phyloP scores from a whole-genome alignment of 768 basidiomycete genomes.

The Boletus edulis region DNA sequence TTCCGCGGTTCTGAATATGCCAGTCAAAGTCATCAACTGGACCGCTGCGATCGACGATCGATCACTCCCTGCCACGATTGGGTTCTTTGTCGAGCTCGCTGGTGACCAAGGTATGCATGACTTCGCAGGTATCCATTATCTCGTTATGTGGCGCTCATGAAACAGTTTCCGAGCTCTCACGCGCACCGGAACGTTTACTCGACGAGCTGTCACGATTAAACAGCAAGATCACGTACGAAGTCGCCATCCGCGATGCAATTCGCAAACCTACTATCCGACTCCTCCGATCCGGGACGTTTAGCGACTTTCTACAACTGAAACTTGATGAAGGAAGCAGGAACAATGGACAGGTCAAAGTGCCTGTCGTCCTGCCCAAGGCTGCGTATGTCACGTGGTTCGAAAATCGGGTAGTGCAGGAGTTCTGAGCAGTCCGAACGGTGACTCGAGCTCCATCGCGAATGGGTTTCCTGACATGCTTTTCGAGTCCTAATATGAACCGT shows the following conservation, averaged over 20 bases:
- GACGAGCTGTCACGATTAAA: neutral
- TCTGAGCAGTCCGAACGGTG: slow-evolving; percentile 3
- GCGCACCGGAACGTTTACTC: slow-evolving; percentile 3
- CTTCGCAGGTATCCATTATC: neutral
- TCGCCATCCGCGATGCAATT: no score
- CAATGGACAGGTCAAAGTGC: slow-evolving; percentile 22
- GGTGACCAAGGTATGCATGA: slow-evolving; percentile 2
- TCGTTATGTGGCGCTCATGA: neutral
- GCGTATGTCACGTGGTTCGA: slow-evolving; percentile 11
- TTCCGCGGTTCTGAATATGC: neutral
- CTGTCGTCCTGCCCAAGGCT: slow-evolving; percentile 16
- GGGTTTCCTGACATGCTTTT: no score
- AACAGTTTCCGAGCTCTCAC: neutral
- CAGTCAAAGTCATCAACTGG: slow-evolving; percentile 10
- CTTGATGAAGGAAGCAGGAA: slow-evolving; percentile 5
- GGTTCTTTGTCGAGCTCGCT: slow-evolving; percentile 17
- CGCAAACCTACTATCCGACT: slow-evolving; percentile 21
- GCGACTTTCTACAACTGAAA: slow-evolving; percentile 17
- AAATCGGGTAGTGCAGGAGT: slow-evolving; percentile 14
- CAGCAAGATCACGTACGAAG: no score
- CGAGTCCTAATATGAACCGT: no score
- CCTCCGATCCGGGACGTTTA: slow-evolving; percentile 21
- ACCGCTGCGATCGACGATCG: slow-evolving; percentile 11
- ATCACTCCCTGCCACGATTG: slow-evolving; percentile 4
- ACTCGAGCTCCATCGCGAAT: neutral